phyloP scores from a whole-genome alignment of 768 basidiomycete genomes.

The Calocera cornea region DNA sequence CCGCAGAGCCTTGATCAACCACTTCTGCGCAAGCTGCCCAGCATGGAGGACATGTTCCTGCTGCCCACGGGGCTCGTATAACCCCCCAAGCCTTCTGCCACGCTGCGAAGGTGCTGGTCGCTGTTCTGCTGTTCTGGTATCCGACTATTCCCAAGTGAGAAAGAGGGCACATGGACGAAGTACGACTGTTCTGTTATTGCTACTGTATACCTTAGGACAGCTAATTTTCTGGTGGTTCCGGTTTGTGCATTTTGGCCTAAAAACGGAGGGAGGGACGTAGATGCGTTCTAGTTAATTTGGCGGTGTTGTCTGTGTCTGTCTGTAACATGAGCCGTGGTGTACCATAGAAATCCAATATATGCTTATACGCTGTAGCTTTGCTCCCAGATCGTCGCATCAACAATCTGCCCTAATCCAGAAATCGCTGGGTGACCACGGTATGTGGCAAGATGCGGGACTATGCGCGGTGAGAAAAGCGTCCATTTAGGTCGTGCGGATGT shows the following conservation, averaged over 20 bases:
- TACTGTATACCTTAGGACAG: not conserved
- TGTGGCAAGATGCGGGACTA: not conserved
- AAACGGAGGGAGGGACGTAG: too few relatives aligned
- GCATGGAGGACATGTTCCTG: not conserved
- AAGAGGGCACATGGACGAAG: too few relatives aligned
- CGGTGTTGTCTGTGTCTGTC: too few relatives aligned
- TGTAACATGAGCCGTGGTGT: too few relatives aligned
- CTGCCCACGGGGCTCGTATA: not conserved
- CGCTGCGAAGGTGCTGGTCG: not conserved
- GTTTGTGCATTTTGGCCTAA: too few relatives aligned
- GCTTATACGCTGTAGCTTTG: too few relatives aligned
- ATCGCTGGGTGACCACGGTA: too few relatives aligned
- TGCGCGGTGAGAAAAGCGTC: not conserved
- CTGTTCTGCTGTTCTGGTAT: not conserved
- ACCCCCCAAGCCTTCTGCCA: not conserved
- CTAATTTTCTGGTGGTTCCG: too few relatives aligned
- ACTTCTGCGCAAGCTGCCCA: not conserved
- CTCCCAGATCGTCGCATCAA: too few relatives aligned
- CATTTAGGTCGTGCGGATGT: not conserved
- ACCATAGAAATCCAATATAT: too few relatives aligned
- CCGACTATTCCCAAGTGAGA: not conserved
- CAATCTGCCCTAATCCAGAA: too few relatives aligned
- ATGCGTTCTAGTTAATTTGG: too few relatives aligned
- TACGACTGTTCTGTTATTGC: not conserved
- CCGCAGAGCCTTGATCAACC: constrained; percentile 2